Base-by-base conservation (phyloP, 202 grass and related monocot species). In the Saccharum hybrid region DNA sequence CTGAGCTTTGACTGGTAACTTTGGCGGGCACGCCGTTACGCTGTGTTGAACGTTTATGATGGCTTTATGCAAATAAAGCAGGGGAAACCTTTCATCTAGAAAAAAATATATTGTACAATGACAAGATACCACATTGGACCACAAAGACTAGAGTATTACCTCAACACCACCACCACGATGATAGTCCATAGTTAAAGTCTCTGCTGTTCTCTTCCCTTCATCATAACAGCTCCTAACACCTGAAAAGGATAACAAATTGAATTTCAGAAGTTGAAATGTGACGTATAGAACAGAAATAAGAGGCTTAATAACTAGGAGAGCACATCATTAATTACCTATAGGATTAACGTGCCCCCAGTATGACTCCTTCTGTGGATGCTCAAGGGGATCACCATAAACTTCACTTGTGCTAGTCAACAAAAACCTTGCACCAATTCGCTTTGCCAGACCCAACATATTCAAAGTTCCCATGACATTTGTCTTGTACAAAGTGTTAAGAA, bases 401-500 rank as follows among this genome's bases (percentile, higher is more conserved):
- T 96, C 93, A 79, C 90, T 92, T 76, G 93, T 96, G 70, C 90
- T 92, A 65, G 93, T 96, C 41, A 96, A 76, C 61, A 96, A 90
- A 82, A 96, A 96, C 82, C 93, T 90, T 54, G 93, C 93, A 43
- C 93, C 93, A 83, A 96, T 92, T 72, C 90, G 71, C 86, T 92
- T 96, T 60, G 93, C 88, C 70, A 96, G 76, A 66, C 93, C 93
- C 83, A 96, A 78, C 93, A 96, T 96, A 90, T 96, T 96, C 71
- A 96, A 83, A 28, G 93, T 96, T 74, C 93, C 93, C 88, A 96
- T 96, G 77, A 96, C 93, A 91, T 96, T 96, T 82, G 93, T 96
- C 93, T 96, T 96, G 90, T 92, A 76, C 18, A 71, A 78, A 39
- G 79, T 14, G 85, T 92, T 92, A 92, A 87, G 90, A 19, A 37